Conservation (phyloP, 352 stramenopile genomes). For the Blastocystis sp. region DNA sequence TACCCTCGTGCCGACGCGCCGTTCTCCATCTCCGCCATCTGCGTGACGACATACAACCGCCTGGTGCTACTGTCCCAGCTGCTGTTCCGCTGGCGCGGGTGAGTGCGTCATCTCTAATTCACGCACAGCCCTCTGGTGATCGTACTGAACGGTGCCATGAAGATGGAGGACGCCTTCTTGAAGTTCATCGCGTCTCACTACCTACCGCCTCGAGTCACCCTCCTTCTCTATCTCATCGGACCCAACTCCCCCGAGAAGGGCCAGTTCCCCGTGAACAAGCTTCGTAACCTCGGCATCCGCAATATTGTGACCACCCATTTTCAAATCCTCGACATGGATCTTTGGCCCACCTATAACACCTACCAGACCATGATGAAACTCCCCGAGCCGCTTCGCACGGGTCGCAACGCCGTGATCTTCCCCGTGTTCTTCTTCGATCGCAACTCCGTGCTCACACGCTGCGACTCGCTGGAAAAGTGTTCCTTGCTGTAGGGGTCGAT, state of each 20-base stretch:
- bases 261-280: conserved; percentile 59
- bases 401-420: conserved; percentile 16
- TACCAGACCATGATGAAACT: conserved; percentile 30
- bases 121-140: conserved; percentile 38
- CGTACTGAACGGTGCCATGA: conserved; percentile 26
- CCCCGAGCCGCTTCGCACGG: neutral
- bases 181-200: conserved; percentile 2
- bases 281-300: conserved; percentile 54
- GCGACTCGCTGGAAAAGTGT: conserved; percentile 13
- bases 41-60: conserved; percentile 44
- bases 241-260: conserved; percentile 2
- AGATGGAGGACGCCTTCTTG: neutral
- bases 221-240: conserved; percentile 46
- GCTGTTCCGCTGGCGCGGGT: conserved; percentile 43
- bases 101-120: neutral
- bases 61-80: conserved; percentile 31
- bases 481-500: neutral
- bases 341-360: conserved; percentile 32
- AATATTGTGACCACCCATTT: conserved; percentile 59
- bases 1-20: conserved; percentile 18
- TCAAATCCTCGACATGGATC: conserved; percentile 63
- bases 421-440: conserved; percentile 66
- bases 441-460: conserved; percentile 17
- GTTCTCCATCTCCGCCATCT: conserved; percentile 25
- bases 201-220: conserved; percentile 20